Base-by-base conservation (phyloP, 2,329 filamentous ascomycete species). In the Penicillium sp. region DNA sequence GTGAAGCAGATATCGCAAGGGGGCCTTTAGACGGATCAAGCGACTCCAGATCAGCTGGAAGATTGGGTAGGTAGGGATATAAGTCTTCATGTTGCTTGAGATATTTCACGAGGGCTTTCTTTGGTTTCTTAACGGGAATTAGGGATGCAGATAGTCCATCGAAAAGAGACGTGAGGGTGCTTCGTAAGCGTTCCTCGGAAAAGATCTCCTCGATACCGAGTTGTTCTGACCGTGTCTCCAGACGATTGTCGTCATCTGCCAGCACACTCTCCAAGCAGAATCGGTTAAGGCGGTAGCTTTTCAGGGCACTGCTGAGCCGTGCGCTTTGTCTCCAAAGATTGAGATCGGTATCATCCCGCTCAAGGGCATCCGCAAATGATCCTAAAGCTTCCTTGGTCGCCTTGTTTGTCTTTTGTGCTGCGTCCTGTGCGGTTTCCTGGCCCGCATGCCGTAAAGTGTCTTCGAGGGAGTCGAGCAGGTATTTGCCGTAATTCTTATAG, bases 401-500 rank as follows among this genome's bases (percentile, higher is more conserved):
- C 7, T 73, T 70, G n/a, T 66, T 64, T 29, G 69, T 61, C 8
- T 67, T 59, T 15, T 39, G 44, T 8, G 53, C 47, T 21, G 58
- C 43, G 2, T 63, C 57, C 13, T 53, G 50, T 6, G 56, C 47
- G 42, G 43, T 36, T 6, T 64, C 61, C 36, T 58, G 21, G n/a
- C 53, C 34, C 18, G 50, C 21, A 18, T 54, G 58, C 28, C 64
- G 62, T 21, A 80, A 59, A 41, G 74, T 79, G 70, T 83, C 75
- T 62, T 79, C 85, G 60, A 87, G 83, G 52, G 75, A 77, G 68
- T 99, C 93, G n/a, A 99, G 78, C 52, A 87, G 78, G 67, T 95
- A 96, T 66, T 97, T 90, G 39, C 91, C 94, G 73, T 93, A 86
- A 64, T 97, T 99, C 72, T 97, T 99, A 78, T 95, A 90, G 1